Conservation (phyloP, 2,329 filamentous ascomycete species). For the Sporothrix variecibatus region DNA sequence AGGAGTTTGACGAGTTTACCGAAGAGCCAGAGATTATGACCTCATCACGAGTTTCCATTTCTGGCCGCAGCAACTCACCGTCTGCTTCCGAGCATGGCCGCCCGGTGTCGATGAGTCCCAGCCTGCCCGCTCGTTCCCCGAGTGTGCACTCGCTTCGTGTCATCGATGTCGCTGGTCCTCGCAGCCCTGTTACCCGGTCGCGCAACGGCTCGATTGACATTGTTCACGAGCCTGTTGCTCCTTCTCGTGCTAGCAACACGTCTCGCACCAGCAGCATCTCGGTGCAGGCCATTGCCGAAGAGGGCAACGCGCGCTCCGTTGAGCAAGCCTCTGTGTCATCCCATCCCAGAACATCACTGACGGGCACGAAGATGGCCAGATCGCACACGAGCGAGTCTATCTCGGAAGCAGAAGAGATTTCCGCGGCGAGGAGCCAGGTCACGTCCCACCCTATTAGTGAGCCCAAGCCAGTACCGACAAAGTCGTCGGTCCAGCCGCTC, state of each 20-base stretch:
- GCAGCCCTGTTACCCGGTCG: conserved; percentile 52
- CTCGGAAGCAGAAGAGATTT: conserved; percentile 48
- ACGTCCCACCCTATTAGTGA: background rate
- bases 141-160: conserved; percentile 60
- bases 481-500: background rate
- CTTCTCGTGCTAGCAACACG: conserved; percentile 42
- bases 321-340: background rate
- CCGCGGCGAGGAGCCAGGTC: background rate
- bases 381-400: conserved; percentile 40
- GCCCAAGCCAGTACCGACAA: background rate
- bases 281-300: conserved; percentile 47
- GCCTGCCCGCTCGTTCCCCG: conserved; percentile 45
- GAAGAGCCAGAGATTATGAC: conserved; percentile 62
- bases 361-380: conserved; percentile 19
- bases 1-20: conserved; percentile 54
- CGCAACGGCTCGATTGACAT: conserved; percentile 51
- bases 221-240: conserved; percentile 41
- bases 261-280: conserved; percentile 46
- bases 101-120: conserved; percentile 43
- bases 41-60: conserved; percentile 57
- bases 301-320: conserved; percentile 36
- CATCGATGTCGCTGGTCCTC: conserved; percentile 57
- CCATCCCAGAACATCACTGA: conserved; percentile 18
- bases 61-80: conserved; percentile 52
- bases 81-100: conserved; percentile 50